Conservation (phyloP, 768 basidiomycete genomes). For the Tricholoma furcatifolium region DNA sequence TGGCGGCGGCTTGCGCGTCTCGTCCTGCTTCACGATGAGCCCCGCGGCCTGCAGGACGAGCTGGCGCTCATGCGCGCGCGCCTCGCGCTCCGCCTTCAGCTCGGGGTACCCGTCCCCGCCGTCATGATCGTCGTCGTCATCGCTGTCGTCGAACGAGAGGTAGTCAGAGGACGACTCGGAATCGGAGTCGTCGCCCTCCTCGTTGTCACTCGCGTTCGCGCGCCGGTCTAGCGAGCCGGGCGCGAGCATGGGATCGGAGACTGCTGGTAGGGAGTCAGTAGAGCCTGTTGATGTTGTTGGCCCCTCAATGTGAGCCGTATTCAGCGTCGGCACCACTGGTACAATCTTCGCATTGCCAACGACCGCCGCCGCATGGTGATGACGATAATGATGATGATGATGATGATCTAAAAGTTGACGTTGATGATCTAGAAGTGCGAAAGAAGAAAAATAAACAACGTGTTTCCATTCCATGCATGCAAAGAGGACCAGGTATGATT, state of each 20-base stretch:
- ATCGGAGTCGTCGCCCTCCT: conserved; percentile 32
- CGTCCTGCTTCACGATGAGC: conserved; percentile 68
- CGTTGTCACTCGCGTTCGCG: conserved; percentile 23
- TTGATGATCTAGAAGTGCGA: neutral
- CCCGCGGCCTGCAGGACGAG: conserved; percentile 90
- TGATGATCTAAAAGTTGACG: no score
- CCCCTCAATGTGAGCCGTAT: conserved; percentile 3
- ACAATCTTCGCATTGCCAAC: neutral
- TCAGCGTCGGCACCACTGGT: neutral
- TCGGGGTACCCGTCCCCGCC: conserved; percentile 35
- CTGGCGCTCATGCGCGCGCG: conserved; percentile 72
- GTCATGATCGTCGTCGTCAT: conserved; percentile 24
- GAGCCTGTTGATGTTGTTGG: neutral
- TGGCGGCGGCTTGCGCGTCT: conserved; percentile 40
- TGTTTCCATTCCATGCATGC: conserved; percentile 27
- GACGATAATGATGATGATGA: no score
- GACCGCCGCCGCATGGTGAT: no score
- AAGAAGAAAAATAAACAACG: conserved; percentile 9
- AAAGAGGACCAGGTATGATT: conserved; percentile 33
- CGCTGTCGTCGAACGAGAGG: conserved; percentile 36
- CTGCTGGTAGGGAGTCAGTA: neutral
- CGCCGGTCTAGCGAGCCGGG: conserved; percentile 7
- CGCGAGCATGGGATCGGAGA: conserved; percentile 1
- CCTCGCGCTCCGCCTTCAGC: conserved; percentile 50
- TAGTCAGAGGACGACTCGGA: conserved; percentile 26